Evolutionary conservation across 257 asterid genomes (phyloP).

Genomic region (Verbascum thapsus): DNA sequence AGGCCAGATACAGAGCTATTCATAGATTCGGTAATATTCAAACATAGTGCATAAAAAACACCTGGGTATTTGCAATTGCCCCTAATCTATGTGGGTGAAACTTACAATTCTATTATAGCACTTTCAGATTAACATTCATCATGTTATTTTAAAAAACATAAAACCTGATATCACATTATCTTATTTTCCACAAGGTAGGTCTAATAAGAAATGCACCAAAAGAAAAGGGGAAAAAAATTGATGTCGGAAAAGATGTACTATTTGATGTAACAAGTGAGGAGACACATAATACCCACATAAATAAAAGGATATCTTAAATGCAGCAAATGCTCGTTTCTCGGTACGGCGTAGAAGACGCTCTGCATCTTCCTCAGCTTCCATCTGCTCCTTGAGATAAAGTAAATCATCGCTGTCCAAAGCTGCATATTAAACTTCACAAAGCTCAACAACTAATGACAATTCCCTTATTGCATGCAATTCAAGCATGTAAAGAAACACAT

Average conservation of each 20-base stretch:
- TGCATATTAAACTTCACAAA: slow-evolving; percentile 55
- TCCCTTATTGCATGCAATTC: slow-evolving; percentile 7
- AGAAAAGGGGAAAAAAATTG: too few relatives aligned
- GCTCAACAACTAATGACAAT: slow-evolving; percentile 29
- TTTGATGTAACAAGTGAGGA: too few relatives aligned
- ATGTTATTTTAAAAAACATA: too few relatives aligned
- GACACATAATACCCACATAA: neutral
- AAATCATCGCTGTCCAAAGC: slow-evolving; percentile 99
- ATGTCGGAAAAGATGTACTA: too few relatives aligned
- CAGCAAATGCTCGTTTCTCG: slow-evolving; percentile 96
- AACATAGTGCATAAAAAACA: slow-evolving; percentile 11
- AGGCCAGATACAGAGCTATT: neutral
- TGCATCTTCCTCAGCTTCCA: slow-evolving; percentile 99
- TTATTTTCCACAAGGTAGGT: too few relatives aligned
- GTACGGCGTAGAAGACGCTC: slow-evolving; percentile 95
- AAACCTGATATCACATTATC: too few relatives aligned
- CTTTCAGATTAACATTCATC: slow-evolving; percentile 1
- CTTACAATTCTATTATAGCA: neutral
- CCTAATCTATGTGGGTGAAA: slow-evolving; percentile 7
- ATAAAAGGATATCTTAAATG: slow-evolving; percentile 91
- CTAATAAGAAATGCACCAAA: neutral
- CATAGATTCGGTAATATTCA: too few relatives aligned
- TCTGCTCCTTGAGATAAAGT: slow-evolving; percentile 98
- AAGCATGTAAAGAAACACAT: slow-evolving; percentile 2
- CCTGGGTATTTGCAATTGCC: neutral